These are phyloP conservation scores for Vicia sativa DNA, from an alignment of 306 rosid genomes.

Conservation along the genomic window DNA sequence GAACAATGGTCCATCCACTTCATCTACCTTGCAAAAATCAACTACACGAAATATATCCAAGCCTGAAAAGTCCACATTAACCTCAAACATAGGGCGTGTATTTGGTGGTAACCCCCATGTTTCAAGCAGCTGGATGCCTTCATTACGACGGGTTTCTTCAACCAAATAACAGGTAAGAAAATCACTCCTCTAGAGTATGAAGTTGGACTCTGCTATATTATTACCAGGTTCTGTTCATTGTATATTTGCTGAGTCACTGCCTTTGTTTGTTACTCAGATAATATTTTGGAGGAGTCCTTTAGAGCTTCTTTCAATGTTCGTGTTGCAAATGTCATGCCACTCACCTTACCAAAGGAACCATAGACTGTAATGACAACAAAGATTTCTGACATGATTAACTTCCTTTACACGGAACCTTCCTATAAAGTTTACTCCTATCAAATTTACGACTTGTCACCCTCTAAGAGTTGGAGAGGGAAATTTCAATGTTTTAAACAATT, in stretches of 20 bases:
- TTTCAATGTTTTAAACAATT: slow-evolving; percentile 21
- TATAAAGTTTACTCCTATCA: slow-evolving; percentile 28
- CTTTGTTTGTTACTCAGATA: slow-evolving; percentile 29
- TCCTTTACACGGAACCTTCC: slow-evolving; percentile 9
- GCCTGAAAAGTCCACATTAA: slow-evolving; percentile 42
- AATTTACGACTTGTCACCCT: slow-evolving; percentile 17
- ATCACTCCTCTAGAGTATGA: slow-evolving; percentile 10
- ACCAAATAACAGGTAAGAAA: slow-evolving; percentile 52
- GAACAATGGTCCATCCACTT: slow-evolving; percentile 50
- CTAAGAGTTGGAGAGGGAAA: slow-evolving; percentile 16
- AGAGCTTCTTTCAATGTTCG: slow-evolving; percentile 13
- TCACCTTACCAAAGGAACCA: slow-evolving; percentile 25
- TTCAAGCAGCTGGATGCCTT: slow-evolving; percentile 63
- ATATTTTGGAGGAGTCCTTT: slow-evolving; percentile 37
- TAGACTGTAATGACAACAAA: slow-evolving; percentile 27
- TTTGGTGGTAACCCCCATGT: slow-evolving; percentile 48
- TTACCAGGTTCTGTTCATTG: slow-evolving; percentile 4
- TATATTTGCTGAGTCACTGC: slow-evolving; percentile 30
- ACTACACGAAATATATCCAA: slow-evolving; percentile 41
- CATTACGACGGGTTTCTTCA: slow-evolving; percentile 59
- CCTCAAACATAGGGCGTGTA: slow-evolving; percentile 47
- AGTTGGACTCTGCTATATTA: slow-evolving; percentile 23
- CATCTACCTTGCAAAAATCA: slow-evolving; percentile 40
- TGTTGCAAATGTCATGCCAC: slow-evolving; percentile 25
- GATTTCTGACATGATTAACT: slow-evolving; percentile 32